phyloP scores from a whole-genome alignment of 768 basidiomycete species.

The Tulasnella sp. region DNA sequence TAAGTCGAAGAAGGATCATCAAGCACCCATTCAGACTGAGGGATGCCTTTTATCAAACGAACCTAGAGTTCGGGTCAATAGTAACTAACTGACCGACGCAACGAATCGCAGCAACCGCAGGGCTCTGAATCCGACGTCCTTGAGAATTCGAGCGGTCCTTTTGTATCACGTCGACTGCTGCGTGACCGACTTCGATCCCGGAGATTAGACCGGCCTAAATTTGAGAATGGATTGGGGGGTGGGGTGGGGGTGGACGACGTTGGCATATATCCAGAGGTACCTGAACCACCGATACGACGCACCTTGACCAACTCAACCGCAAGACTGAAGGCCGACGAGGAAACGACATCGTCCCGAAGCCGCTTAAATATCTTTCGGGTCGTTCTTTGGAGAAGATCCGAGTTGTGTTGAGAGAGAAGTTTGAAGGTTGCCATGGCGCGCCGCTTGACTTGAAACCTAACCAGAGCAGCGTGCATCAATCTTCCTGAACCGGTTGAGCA shows the following conservation, averaged over 20 bases:
- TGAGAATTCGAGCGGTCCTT: neutral
- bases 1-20: neutral
- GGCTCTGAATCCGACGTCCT: neutral
- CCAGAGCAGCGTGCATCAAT: conserved; percentile 7
- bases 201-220: neutral
- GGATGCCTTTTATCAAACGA: neutral
- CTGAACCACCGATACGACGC: no score
- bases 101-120: neutral
- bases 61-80: neutral
- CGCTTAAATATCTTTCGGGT: conserved; percentile 38
- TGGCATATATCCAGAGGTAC: no score
- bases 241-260: no score
- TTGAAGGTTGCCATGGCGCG: conserved; percentile 55
- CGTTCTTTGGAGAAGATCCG: conserved; percentile 39
- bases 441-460: conserved; percentile 51
- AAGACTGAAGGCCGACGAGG: neutral
- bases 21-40: neutral
- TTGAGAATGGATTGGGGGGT: neutral
- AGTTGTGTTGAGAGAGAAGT: conserved; percentile 42
- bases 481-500: neutral
- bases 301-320: conserved; percentile 17
- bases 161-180: neutral
- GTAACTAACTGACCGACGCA: neutral
- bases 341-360: conserved; percentile 8
- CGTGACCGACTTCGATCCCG: neutral